These are phyloP conservation scores for Cystobasidiopsis lactophilus DNA, from an alignment of 768 basidiomycete species.

Conservation along the genomic window DNA sequence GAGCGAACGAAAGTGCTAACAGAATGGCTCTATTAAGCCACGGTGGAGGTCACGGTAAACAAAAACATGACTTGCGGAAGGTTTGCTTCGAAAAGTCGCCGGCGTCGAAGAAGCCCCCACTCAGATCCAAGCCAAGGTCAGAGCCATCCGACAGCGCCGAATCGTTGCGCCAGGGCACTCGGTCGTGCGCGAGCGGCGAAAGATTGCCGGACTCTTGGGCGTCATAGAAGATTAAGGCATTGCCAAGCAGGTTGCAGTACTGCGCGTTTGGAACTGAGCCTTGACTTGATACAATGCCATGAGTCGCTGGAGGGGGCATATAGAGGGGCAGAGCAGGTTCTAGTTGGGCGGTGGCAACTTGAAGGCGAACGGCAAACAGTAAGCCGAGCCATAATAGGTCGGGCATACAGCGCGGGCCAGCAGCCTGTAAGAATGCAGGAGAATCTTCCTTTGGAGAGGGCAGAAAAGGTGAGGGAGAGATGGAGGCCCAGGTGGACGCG, in stretches of 20 bases:
- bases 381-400: too few relatives aligned
- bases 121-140: constrained; percentile 50
- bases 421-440: too few relatives aligned
- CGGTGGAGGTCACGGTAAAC: constrained; percentile 48
- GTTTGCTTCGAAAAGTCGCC: constrained; percentile 31
- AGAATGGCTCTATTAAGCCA: constrained; percentile 62
- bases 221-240: constrained; percentile 36
- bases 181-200: constrained; percentile 32
- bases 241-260: constrained; percentile 59
- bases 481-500: too few relatives aligned
- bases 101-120: constrained; percentile 80
- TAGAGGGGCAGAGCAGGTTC: too few relatives aligned
- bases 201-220: constrained; percentile 66
- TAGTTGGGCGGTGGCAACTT: too few relatives aligned
- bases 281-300: too few relatives aligned
- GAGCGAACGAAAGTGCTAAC: constrained; percentile 65
- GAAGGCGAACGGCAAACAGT: too few relatives aligned
- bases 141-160: constrained; percentile 54
- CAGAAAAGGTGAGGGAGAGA: too few relatives aligned
- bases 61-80: constrained; percentile 11
- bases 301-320: too few relatives aligned
- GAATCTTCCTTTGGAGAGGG: too few relatives aligned
- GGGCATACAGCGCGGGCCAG: too few relatives aligned
- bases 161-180: constrained; percentile 71
- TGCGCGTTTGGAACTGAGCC: constrained; percentile 38